These are phyloP conservation scores for Cyclaneusma minus DNA, from an alignment of 2,329 filamentous ascomycete species.

Conservation along the genomic window DNA sequence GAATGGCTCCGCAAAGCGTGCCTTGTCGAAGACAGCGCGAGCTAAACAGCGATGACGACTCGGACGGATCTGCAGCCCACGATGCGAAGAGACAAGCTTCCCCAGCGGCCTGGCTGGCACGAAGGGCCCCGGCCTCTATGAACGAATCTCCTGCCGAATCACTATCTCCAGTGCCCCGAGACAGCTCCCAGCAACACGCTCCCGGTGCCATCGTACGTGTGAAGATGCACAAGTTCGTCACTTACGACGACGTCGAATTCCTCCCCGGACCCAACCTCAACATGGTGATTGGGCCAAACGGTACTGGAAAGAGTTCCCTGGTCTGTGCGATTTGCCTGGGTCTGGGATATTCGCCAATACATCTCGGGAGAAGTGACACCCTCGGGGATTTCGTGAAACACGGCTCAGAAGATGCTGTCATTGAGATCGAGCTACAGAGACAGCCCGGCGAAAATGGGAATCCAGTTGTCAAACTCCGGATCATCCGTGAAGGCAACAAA, in stretches of 20 bases:
- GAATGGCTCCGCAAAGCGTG: no score
- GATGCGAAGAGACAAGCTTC: no score
- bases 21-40: no score
- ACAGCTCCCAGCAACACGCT: conserved; percentile 8
- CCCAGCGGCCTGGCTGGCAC: no score
- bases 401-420: conserved; percentile 57
- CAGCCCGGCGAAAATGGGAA: conserved; percentile 45
- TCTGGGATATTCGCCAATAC: conserved; percentile 66
- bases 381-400: conserved; percentile 89
- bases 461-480: conserved; percentile 57
- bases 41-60: no score
- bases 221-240: conserved; percentile 78
- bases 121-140: no score
- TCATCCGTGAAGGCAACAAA: conserved; percentile 69
- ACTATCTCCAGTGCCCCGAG: no score
- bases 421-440: conserved; percentile 81
- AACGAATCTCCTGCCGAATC: no score
- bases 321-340: conserved; percentile 95
- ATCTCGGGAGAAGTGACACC: conserved; percentile 73
- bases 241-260: conserved; percentile 85
- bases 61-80: no score
- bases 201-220: conserved; percentile 84
- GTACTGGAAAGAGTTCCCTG: conserved; percentile 91
- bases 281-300: conserved; percentile 98
- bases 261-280: conserved; percentile 83